A percentile compares a stretch with the other conserved stretches of the same genome.
phyloP scores from a whole-genome alignment of 768 basidiomycete species.

The Rhizopogon roseolus region DNA sequence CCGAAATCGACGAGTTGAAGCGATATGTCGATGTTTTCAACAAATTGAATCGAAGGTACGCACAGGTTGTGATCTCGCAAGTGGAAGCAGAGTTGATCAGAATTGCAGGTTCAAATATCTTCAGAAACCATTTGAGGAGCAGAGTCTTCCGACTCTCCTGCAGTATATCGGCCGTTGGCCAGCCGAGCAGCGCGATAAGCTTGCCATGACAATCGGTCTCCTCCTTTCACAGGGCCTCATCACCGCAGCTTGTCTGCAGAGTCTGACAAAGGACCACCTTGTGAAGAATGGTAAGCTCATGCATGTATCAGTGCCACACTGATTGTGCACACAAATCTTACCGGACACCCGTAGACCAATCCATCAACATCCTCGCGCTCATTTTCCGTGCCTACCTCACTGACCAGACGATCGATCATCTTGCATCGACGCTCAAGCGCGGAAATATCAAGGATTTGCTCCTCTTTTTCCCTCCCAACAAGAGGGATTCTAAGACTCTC shows the following conservation, averaged over 20 bases:
- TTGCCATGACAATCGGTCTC: constrained; percentile 77
- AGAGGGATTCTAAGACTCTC: constrained; percentile 65
- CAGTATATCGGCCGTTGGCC: constrained; percentile 90
- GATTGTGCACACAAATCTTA: neutral
- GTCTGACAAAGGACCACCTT: constrained; percentile 88
- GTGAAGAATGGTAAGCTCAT: constrained; percentile 78
- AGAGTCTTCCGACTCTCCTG: constrained; percentile 74
- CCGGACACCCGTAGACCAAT: constrained; percentile 50
- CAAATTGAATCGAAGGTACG: constrained; percentile 90
- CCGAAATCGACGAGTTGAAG: constrained; percentile 81
- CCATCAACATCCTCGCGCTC: constrained; percentile 67
- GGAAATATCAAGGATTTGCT: constrained; percentile 84
- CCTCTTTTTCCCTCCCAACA: constrained; percentile 83
- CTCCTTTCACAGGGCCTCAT: constrained; percentile 82
- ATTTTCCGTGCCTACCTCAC: constrained; percentile 79
- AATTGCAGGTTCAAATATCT: constrained; percentile 91
- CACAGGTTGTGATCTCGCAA: neutral
- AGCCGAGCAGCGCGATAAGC: constrained; percentile 70
- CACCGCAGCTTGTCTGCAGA: constrained; percentile 70
- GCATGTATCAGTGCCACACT: neutral
- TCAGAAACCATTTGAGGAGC: constrained; percentile 91
- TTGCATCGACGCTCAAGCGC: constrained; percentile 74
- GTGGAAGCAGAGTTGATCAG: constrained; percentile 4
- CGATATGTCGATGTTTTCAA: constrained; percentile 92
- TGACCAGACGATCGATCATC: constrained; percentile 87